phyloP scores from a whole-genome alignment of 2,329 filamentous ascomycete species.

The Claviceps maximensis region DNA sequence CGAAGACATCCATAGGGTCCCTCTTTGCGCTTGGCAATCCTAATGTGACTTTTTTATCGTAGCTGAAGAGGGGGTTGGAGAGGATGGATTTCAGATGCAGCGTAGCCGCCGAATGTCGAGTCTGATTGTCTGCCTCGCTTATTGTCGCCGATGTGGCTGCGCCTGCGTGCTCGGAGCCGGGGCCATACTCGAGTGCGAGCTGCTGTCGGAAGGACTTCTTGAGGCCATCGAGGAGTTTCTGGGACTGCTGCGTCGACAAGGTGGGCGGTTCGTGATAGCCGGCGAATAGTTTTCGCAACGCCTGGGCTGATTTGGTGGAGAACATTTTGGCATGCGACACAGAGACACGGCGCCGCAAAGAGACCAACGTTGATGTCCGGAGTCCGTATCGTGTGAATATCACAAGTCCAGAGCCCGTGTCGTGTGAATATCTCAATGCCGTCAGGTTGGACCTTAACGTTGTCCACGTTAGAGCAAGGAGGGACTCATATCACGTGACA shows the following conservation, averaged over 20 bases:
- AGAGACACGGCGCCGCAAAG: too few relatives aligned
- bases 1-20: conserved; percentile 42
- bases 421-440: too few relatives aligned
- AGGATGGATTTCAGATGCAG: conserved; percentile 44
- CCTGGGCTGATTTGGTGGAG: conserved; percentile 23
- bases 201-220: conserved; percentile 44
- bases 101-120: conserved; percentile 26
- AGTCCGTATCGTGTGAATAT: neutral
- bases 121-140: conserved; percentile 9
- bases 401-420: too few relatives aligned
- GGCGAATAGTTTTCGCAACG: conserved; percentile 26
- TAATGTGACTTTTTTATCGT: conserved; percentile 13
- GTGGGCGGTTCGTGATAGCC: conserved; percentile 38
- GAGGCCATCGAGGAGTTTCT: conserved; percentile 41
- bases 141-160: conserved; percentile 8
- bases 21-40: conserved; percentile 11
- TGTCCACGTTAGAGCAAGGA: too few relatives aligned
- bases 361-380: neutral
- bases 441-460: too few relatives aligned
- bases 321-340: conserved; percentile 17
- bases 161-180: conserved; percentile 17
- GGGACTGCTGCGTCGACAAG: conserved; percentile 35
- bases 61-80: conserved; percentile 41
- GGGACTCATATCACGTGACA: neutral
- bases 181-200: conserved; percentile 45